A percentile compares a stretch with the other conserved stretches of the same genome.
Evolutionary conservation across 2,329 filamentous ascomycete species (phyloP).

Genomic region (Calonectria henricotiae): DNA sequence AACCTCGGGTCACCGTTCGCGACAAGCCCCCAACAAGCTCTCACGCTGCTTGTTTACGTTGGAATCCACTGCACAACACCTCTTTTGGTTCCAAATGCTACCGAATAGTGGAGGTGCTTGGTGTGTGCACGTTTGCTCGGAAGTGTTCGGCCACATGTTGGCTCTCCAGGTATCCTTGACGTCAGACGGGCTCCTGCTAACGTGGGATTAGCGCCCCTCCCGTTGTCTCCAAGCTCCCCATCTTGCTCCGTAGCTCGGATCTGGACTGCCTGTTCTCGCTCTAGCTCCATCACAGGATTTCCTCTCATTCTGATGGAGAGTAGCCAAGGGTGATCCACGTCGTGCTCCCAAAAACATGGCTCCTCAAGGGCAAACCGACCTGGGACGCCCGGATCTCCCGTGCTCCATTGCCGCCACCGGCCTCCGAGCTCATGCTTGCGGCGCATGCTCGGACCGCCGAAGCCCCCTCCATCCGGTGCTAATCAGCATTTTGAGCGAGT

Average conservation of each 20-base stretch:
- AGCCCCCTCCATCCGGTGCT: constrained; percentile 49
- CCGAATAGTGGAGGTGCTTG: constrained; percentile 33
- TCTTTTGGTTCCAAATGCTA: constrained; percentile 27
- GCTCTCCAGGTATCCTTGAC: constrained; percentile 46
- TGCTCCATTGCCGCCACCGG: constrained; percentile 47
- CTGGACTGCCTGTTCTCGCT: constrained; percentile 39
- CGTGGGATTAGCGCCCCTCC: constrained; percentile 36
- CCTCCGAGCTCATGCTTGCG: constrained; percentile 41
- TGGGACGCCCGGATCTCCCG: constrained; percentile 45
- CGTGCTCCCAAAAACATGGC: constrained; percentile 28
- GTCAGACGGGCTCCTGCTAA: constrained; percentile 49
- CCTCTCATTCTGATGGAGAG: constrained; percentile 8
- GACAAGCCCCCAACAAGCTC: constrained; percentile 26
- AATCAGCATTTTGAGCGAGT: constrained; percentile 15
- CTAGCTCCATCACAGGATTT: constrained; percentile 35
- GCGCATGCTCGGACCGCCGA: constrained; percentile 49
- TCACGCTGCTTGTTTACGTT: constrained; percentile 18
- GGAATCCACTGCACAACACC: constrained; percentile 30
- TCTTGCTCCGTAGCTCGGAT: constrained; percentile 36
- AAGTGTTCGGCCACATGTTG: constrained; percentile 47
- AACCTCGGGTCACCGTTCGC: constrained; percentile 22
- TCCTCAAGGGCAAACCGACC: constrained; percentile 19
- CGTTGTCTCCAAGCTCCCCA: constrained; percentile 31
- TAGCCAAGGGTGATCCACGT: constrained; percentile 15
- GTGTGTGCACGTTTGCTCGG: constrained; percentile 41